Evolutionary conservation across 805 yeast species (phyloP).

Genomic region (Sungouiella thailandica): DNA sequence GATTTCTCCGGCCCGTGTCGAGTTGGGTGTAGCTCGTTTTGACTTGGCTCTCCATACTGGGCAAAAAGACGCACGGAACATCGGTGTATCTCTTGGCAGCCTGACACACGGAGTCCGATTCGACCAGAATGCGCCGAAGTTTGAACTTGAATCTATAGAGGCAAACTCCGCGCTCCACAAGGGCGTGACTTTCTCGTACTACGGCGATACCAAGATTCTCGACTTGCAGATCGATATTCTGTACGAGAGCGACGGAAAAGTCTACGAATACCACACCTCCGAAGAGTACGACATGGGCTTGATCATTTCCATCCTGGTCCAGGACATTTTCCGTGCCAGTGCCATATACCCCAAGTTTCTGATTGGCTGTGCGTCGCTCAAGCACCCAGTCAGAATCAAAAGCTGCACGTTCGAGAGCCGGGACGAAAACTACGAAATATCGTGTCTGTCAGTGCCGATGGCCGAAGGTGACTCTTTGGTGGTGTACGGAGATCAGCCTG

Average conservation of each 20-base stretch:
- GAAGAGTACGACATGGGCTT: slow-evolving; percentile 49
- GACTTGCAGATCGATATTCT: slow-evolving; percentile 16
- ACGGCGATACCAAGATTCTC: slow-evolving; percentile 24
- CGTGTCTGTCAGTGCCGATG: slow-evolving; percentile 6
- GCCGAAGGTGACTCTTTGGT: slow-evolving; percentile 27
- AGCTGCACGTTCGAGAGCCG: slow-evolving; percentile 35
- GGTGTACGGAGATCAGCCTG: slow-evolving; percentile 69
- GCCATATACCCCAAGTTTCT: slow-evolving; percentile 63
- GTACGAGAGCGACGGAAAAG: slow-evolving; percentile 17
- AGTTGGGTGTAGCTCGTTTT: slow-evolving; percentile 25
- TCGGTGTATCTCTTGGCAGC: slow-evolving; percentile 14
- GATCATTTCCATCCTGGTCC: slow-evolving; percentile 69
- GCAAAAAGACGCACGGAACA: slow-evolving; percentile 24
- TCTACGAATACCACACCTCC: slow-evolving; percentile 18
- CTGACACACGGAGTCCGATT: slow-evolving; percentile 17
- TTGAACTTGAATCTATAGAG: slow-evolving; percentile 1
- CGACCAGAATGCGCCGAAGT: background rate
- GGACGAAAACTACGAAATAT: slow-evolving; percentile 21
- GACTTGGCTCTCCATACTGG: slow-evolving; percentile 25
- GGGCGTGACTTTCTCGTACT: slow-evolving; percentile 27
- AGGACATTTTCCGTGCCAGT: slow-evolving; percentile 62
- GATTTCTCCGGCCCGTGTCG: slow-evolving; percentile 18
- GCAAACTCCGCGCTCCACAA: slow-evolving; percentile 15
- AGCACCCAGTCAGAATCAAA: slow-evolving; percentile 50
- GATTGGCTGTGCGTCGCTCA: slow-evolving; percentile 51